phyloP scores from a whole-genome alignment of 1,284 basidiomycete genomes.

The Rhodotorula sp. region DNA sequence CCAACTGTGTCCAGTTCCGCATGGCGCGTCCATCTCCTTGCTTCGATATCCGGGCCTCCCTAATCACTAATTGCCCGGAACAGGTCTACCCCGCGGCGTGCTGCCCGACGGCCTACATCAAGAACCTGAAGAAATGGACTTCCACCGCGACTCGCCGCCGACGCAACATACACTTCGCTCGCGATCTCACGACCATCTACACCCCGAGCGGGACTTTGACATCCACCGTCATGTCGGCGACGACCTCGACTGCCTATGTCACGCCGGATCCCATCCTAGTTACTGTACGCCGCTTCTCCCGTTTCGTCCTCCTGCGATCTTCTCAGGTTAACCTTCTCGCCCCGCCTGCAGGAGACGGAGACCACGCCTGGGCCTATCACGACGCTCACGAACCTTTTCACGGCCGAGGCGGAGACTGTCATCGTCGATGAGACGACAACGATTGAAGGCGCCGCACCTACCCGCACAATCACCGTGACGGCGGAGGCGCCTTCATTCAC shows the following conservation, averaged over 20 bases:
- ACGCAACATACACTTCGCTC: neutral
- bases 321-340: neutral
- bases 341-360: neutral
- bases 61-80: neutral
- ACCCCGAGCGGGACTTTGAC: neutral
- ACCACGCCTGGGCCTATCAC: neutral
- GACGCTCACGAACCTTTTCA: neutral
- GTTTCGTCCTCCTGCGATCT: neutral
- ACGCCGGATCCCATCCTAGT: neutral
- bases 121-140: neutral
- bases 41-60: neutral
- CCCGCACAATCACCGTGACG: neutral
- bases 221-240: neutral
- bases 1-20: neutral
- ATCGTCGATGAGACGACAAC: neutral
- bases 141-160: neutral
- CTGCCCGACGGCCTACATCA: conserved; percentile 2
- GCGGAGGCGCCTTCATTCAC: neutral
- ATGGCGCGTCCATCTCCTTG: neutral
- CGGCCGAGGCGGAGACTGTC: neutral
- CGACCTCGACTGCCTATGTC: neutral
- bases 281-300: neutral
- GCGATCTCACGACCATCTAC: neutral
- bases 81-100: neutral
- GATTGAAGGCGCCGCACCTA: neutral